Evolutionary conservation across 2,329 filamentous ascomycete genomes (phyloP).

Genomic region (Xylaria sp.): DNA sequence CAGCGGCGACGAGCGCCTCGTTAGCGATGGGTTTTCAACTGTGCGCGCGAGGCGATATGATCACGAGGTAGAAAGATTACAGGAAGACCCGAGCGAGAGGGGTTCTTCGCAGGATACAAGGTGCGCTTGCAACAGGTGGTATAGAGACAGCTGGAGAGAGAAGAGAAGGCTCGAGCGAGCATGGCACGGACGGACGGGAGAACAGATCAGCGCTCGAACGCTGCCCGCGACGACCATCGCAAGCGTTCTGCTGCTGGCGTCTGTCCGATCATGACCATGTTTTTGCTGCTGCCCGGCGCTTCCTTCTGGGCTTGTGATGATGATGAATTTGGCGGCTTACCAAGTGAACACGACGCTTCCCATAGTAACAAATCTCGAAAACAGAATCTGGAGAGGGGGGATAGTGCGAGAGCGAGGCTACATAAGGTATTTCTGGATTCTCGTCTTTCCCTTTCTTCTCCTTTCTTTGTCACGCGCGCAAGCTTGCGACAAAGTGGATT

Average conservation of each 20-base stretch:
- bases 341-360: conserved; percentile 66
- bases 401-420: background rate
- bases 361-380: conserved; percentile 39
- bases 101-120: conserved; percentile 1
- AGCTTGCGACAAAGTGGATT: background rate
- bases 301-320: background rate
- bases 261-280: background rate
- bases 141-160: background rate
- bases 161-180: background rate
- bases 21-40: conserved; percentile 10
- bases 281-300: background rate
- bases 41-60: background rate
- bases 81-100: background rate
- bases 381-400: background rate
- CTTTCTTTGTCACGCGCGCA: conserved; percentile 1
- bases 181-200: background rate
- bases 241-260: background rate
- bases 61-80: conserved; percentile 1
- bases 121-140: background rate
- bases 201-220: background rate
- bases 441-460: conserved; percentile 2
- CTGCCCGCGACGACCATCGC: background rate
- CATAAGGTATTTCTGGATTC: background rate
- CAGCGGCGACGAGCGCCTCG: conserved; percentile 5
- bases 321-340: conserved; percentile 41